Conservation (phyloP, 2,329 filamentous ascomycete genomes). For the Alternaria ethzedia region DNA sequence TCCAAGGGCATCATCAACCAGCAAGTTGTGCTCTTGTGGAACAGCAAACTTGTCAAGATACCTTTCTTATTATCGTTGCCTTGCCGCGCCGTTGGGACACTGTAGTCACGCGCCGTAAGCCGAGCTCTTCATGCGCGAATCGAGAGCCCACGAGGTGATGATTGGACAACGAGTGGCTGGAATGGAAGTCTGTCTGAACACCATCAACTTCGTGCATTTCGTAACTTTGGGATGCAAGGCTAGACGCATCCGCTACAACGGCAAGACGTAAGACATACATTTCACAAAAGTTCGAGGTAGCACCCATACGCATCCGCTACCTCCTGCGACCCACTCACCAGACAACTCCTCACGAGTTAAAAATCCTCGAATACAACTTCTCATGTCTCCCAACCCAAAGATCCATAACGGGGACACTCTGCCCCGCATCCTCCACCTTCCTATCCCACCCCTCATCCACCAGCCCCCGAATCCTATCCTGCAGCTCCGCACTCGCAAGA, state of each 20-base stretch:
- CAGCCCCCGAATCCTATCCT: constrained; percentile 62
- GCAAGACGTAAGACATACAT: background rate
- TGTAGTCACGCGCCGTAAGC: constrained; percentile 17
- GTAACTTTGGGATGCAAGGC: background rate
- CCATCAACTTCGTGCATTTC: background rate
- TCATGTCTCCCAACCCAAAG: constrained; percentile 85
- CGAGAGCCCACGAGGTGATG: constrained; percentile 19
- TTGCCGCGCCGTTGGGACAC: constrained; percentile 3
- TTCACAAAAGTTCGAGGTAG: background rate
- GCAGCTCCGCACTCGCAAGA: constrained; percentile 67
- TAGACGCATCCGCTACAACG: background rate
- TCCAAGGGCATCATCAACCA: background rate
- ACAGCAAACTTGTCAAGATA: background rate
- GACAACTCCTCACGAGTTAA: constrained; percentile 69
- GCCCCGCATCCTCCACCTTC: constrained; percentile 70
- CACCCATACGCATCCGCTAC: background rate
- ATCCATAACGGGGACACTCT: constrained; percentile 79
- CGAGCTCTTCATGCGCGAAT: constrained; percentile 14
- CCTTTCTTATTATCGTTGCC: constrained; percentile 11
- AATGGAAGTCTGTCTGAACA: background rate
- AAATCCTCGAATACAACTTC: constrained; percentile 82
- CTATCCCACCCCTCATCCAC: constrained; percentile 67
- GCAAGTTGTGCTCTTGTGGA: background rate
- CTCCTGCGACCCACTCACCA: background rate
- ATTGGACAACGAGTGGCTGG: background rate